Base-by-base conservation (phyloP, 2,329 filamentous ascomycete genomes). In the Paecilomyces sp. region DNA sequence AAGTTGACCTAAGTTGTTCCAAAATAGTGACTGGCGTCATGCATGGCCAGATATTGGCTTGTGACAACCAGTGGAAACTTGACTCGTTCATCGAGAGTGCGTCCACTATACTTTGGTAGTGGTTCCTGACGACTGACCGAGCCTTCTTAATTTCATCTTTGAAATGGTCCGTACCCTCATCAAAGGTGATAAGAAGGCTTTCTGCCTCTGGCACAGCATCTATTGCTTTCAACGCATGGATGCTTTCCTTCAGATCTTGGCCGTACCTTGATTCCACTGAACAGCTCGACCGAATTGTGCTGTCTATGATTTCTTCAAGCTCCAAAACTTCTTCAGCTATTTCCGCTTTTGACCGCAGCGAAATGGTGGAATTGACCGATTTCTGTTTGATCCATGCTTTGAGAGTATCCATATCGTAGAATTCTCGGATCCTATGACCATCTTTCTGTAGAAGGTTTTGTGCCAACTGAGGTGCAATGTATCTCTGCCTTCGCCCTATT, bases 11-110 rank as follows among this genome's bases (percentile, higher is more conserved):
- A 0, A 83, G 65, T 15, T 77, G 74, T n/a, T 77, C 69, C 1
- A 83, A 71, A 1, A 83, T 64, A 1, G 75, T 69, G 0, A 74
- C 57, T 0, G 72, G 69, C 0, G 72, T 79, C n/a, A 77, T 62
- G 1, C 63, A 69, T 1, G 80, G 81, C 73, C 75, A 80, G 0
- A 81, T 65, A 3, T 68, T 67, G 1, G 68, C 75, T 24, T 65
- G 50, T n/a, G 68, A 60, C 0, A 81, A 70, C 79, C 79, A 82
- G 3, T 55, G 58, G 7, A 61, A 63, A 31, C 71, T 69, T 22
- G 60, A n/a, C 61, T 77, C 69, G 6, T 64, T 31, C 2, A 56
- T 50, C n/a, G 65, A 64, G 7, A 72, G 66, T 13, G 60, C 54
- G 13, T 60, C 60, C 6, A 25, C 61, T 55, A 71, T 66, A 9